These are phyloP conservation scores for Aurantiochytrium sp. DNA, from an alignment of 108 stramenopile species.

Conservation along the genomic window DNA sequence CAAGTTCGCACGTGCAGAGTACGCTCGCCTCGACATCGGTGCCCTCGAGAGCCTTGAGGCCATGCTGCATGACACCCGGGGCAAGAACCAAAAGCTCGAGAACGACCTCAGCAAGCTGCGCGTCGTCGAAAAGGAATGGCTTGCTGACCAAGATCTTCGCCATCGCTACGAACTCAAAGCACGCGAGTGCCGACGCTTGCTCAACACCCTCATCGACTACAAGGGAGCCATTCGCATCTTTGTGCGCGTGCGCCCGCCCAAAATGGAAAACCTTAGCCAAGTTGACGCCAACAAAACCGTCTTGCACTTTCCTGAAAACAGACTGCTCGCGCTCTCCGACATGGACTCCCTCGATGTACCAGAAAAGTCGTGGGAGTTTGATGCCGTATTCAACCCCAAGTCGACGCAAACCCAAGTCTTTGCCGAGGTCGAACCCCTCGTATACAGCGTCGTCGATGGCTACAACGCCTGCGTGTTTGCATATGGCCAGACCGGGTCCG, in stretches of 20 bases:
- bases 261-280: neutral
- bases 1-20: neutral
- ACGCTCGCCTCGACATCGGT: neutral
- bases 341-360: neutral
- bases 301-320: neutral
- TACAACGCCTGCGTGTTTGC: slow-evolving; percentile 79
- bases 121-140: neutral
- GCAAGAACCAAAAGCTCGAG: neutral
- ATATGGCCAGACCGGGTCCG: slow-evolving; percentile 69
- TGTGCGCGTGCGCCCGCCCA: slow-evolving; percentile 65
- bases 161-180: neutral
- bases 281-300: slow-evolving; percentile 10
- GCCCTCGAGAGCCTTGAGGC: neutral
- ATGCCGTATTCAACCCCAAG: slow-evolving; percentile 14
- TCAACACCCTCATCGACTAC: slow-evolving; percentile 66
- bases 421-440: slow-evolving; percentile 37
- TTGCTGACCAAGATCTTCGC: neutral
- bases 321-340: neutral
- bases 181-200: slow-evolving; percentile 41
- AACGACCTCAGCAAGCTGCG: neutral
- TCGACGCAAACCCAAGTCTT: slow-evolving; percentile 23
- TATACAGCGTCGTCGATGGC: slow-evolving; percentile 72
- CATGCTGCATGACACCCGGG: neutral
- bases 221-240: slow-evolving; percentile 75
- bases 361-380: neutral